Evolutionary conservation across 2,329 filamentous ascomycete genomes (phyloP), one percentile per base, ranked within the genome.

Genomic region (Pseudovirgaria hyperparasitica): DNA sequence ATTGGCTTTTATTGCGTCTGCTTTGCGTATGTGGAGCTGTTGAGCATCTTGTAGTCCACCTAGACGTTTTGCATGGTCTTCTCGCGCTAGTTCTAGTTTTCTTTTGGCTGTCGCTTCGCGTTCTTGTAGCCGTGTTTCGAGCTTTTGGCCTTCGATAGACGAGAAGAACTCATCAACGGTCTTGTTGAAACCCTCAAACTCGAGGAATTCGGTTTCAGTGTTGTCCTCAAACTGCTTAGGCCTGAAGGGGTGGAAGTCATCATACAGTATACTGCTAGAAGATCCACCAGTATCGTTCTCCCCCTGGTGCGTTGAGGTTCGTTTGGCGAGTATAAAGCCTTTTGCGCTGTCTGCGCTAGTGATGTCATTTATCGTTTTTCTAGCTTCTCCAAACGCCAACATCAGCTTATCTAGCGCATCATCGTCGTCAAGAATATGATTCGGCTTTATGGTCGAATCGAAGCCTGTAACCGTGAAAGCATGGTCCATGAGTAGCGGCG

Each of bases 161-260:
- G 90, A 96, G 52, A 92, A 96, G 59, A 94, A 98, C 40, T 93
- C 82, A 47, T 98, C 90, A 0, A 93, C 85, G 0, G 85, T 90
- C 46, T 79, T 80, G 52, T 94, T 94, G 62, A 92, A 96, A 7
- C 76, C 79, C 5, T 82, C 69, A 38, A 86, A 85, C 28, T 82
- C 71, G 9, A 96, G 46, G 10, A 92, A 72, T 3, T 72, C 68
- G 14, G 76, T 69, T 0, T 64, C 58, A 0, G 72, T 60, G 30
- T 85, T 73, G 5, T 69, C 63, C 35, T 76, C 71, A 35, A 92
- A 80, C 40, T 96, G 87, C 13, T 67, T 62, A 0, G 90, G 90
- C 20, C 78, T 62, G 51, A 96, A 96, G 0, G 90, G 90, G 41
- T 96, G 87, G 42, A 94, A 96, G 43, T 98, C 90, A 29, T 94